Evolutionary conservation across 2,329 filamentous ascomycete species (phyloP), one percentile per base, ranked within the genome.

Genomic region (Phialocephala subalpina): DNA sequence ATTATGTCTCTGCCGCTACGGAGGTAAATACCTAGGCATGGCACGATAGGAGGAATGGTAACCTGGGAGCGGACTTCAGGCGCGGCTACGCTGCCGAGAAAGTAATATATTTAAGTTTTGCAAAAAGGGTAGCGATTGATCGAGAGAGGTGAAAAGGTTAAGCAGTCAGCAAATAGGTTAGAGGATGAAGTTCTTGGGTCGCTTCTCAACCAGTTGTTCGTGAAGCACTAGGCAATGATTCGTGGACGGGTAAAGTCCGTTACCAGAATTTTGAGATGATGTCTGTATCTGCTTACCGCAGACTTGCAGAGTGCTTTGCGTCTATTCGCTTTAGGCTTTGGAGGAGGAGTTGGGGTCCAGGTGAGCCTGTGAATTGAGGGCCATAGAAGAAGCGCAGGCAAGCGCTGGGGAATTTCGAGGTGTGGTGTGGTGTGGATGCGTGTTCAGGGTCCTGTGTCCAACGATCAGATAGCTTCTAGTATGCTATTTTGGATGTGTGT

Each of bases 261-360:
- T 42, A 42, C 40, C 40, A 42, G 16, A 42, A 42, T 5, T 42
- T 16, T 42, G n/a, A 11, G 40, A n/a, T 42, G 40, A n/a, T 42
- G 6, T 49, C 45, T 49, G 45, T 49, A 49, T 49, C 18, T 22
- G 45, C n/a, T 53, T 33, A 14, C 49, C 49, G 49, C 49, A 53
- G 14, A 18, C 49, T 29, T 53, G 27, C 49, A 53, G 22, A 53
- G 49, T 53, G 14, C 49, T 53, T n/a, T 29, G 49, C 49, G 27
- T 53, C 25, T 53, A 53, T 53, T 53, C 25, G 49, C 49, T 33
- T 53, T 53, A 53, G 49, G 49, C 49, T 53, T 53, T 53, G 49
- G 14, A 12, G 25, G 14, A 12, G 25, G 49, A 6, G 27, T 53
- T 16, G 12, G 12, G 47, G 49, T 14, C 11, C 27, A 22, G 11